Evolutionary conservation across 192 early-diverging fungal species (phyloP), one percentile per base, ranked within the genome.

Genomic region (Podila verticillata): DNA sequence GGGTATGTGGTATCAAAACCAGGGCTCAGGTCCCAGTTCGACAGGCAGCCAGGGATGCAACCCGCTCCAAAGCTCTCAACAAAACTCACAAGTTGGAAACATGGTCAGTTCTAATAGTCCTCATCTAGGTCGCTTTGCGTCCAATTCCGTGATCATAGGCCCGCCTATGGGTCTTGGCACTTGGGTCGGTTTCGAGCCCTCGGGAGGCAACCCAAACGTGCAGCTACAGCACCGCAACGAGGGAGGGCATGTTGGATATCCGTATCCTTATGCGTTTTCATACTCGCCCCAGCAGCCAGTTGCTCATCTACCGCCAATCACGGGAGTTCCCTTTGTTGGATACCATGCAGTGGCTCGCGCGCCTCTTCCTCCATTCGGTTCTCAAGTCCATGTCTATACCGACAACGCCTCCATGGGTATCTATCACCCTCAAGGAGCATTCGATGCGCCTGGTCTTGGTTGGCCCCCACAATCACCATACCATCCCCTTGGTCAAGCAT

Each of bases 221-320:
- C 63, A 65, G 28, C n/a, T 56, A 12, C 68, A 63, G 32, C 68
- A 0, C n/a, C 47, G n/a, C 64, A 74, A 34, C 60, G 58, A 30
- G 24, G 57, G 54, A 3, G 47, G 34, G 9, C 34, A 34, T 26
- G 47, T 65, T 5, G 67, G 35, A 9, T 66, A 70, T 56, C 60
- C 59, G 13, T 70, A 70, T 26, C 68, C 60, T 0, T 70, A 79
- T 48, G 51, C 59, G 17, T 63, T 79, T 32, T 56, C 64, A 10
- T 71, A 79, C 51, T 47, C 59, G 1, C 59, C 68, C 7, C 72
- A 66, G n/a, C 65, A 74, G 61, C 64, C 63, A 12, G 26, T 70
- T 17, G 24, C 63, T 4, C 58, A 61, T 28, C 24, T 60, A 44
- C 31, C 26, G 13, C 70, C 63, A 8, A 26, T 35, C n/a, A 28